A percentile compares a stretch with the other conserved stretches of the same genome.
Evolutionary conservation across 495 filamentous ascomycete genomes (phyloP).

Genomic region (Acidiella bohemica): DNA sequence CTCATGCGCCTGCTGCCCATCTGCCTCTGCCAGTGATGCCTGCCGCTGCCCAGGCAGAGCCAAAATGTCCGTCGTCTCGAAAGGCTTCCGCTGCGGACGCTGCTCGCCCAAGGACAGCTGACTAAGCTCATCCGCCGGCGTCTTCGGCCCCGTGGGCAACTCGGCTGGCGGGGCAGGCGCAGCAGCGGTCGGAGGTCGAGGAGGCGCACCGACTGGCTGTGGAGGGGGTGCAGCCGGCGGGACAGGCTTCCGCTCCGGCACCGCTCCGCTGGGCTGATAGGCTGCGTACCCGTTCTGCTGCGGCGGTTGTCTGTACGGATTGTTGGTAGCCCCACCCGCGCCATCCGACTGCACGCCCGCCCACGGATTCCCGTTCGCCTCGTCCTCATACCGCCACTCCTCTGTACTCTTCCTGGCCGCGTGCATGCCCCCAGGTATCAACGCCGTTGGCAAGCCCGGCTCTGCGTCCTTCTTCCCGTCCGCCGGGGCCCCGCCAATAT

Average conservation of each 20-base stretch:
- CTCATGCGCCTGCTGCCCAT: neutral
- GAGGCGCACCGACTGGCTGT: constrained; percentile 6
- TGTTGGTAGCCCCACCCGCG: constrained; percentile 2
- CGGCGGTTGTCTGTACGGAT: constrained; percentile 14
- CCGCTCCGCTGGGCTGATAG: too few relatives aligned
- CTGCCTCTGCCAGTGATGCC: neutral
- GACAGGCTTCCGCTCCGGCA: constrained; percentile 5
- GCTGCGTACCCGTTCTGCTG: too few relatives aligned
- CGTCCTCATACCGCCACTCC: constrained; percentile 8
- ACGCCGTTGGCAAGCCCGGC: constrained; percentile 10
- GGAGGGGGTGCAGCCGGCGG: constrained; percentile 1
- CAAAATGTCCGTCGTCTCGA: constrained; percentile 15
- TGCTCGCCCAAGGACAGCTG: constrained; percentile 8
- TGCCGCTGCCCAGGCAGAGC: constrained; percentile 10
- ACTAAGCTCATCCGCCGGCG: constrained; percentile 15
- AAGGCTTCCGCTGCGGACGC: neutral
- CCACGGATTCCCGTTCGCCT: constrained; percentile 18
- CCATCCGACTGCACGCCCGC: neutral
- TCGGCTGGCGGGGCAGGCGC: constrained; percentile 12
- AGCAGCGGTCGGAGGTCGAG: constrained; percentile 4
- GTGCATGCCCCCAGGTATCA: constrained; percentile 10
- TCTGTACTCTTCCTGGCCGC: constrained; percentile 1
- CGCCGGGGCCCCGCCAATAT: neutral
- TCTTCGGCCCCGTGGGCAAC: constrained; percentile 8
- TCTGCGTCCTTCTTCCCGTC: constrained; percentile 1